Evolutionary conservation across 768 basidiomycete species (phyloP).

Genomic region (Harrya chromipes): DNA sequence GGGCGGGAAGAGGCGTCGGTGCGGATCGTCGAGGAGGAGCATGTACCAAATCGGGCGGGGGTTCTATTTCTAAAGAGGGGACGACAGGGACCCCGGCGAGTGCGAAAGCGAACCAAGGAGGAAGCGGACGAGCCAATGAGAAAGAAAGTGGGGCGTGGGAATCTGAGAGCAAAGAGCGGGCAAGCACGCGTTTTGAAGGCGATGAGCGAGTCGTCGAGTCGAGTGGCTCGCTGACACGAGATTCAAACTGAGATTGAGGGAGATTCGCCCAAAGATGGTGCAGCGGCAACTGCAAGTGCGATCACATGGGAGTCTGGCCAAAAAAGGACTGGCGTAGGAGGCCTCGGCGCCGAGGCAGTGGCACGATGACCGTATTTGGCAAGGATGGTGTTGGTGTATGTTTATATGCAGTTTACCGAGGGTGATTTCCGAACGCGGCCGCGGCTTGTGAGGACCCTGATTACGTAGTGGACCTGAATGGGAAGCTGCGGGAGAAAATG

Average conservation of each 20-base stretch:
- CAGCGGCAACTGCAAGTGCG: constrained; percentile 33
- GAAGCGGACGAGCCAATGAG: constrained; percentile 24
- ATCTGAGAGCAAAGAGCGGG: constrained; percentile 25
- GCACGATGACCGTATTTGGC: constrained; percentile 24
- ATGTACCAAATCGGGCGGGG: constrained; percentile 12
- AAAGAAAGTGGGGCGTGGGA: constrained; percentile 18
- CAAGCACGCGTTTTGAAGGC: constrained; percentile 13
- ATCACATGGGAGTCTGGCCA: constrained; percentile 35
- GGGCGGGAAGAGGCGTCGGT: constrained; percentile 20
- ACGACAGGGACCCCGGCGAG: constrained; percentile 30
- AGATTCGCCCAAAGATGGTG: constrained; percentile 32
- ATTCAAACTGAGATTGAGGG: constrained; percentile 28
- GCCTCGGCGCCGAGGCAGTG: constrained; percentile 44
- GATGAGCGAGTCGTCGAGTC: background rate
- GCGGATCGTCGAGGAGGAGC: constrained; percentile 30
- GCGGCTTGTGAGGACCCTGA: constrained; percentile 35
- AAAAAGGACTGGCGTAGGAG: constrained; percentile 26
- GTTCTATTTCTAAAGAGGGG: constrained; percentile 22
- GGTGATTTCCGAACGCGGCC: constrained; percentile 40
- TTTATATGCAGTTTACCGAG: constrained; percentile 33
- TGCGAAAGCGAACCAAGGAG: constrained; percentile 26
- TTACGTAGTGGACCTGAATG: constrained; percentile 30
- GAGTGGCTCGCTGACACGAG: constrained; percentile 26
- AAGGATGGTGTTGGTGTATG: constrained; percentile 14
- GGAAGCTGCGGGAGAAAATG: constrained; percentile 34